Conservation (phyloP, 148 eudicot species). For the Silene conica region DNA sequence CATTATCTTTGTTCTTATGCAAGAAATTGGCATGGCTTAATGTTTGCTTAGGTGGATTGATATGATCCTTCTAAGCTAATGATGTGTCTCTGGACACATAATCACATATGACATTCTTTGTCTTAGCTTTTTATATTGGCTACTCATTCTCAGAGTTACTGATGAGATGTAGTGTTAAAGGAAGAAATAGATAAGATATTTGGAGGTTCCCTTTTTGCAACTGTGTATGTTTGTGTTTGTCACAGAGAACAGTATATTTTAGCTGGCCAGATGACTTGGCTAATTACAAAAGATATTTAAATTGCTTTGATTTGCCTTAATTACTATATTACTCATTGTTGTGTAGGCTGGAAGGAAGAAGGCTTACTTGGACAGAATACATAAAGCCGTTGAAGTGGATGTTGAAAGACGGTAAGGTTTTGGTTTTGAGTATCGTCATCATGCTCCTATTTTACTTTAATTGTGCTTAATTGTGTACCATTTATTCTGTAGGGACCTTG, state of each 20-base stretch:
- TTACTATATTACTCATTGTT: constrained; percentile 12
- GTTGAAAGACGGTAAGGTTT: constrained; percentile 45
- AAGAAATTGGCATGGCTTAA: background rate
- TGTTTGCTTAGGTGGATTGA: background rate
- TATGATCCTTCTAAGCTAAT: background rate
- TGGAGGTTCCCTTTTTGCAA: background rate
- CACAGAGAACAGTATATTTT: background rate
- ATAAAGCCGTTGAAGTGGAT: constrained; percentile 45
- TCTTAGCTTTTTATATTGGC: background rate
- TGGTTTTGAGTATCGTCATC: background rate
- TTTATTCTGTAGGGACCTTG: constrained; percentile 55
- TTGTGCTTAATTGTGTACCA: constrained; percentile 2
- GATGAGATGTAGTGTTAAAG: background rate
- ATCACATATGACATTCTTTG: background rate
- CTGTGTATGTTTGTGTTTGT: background rate
- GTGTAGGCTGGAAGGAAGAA: constrained; percentile 53
- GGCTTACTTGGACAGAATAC: constrained; percentile 39
- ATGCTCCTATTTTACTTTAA: background rate
- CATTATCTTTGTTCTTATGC: constrained; percentile 1
- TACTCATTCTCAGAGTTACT: background rate
- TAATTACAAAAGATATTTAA: background rate
- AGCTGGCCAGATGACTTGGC: background rate
- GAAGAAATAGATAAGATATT: background rate
- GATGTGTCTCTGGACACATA: background rate
- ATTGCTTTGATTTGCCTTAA: background rate